Evolutionary conservation across 768 basidiomycete species (phyloP), one percentile per base, ranked within the genome.

Genomic region (Rhizopogon sp.): DNA sequence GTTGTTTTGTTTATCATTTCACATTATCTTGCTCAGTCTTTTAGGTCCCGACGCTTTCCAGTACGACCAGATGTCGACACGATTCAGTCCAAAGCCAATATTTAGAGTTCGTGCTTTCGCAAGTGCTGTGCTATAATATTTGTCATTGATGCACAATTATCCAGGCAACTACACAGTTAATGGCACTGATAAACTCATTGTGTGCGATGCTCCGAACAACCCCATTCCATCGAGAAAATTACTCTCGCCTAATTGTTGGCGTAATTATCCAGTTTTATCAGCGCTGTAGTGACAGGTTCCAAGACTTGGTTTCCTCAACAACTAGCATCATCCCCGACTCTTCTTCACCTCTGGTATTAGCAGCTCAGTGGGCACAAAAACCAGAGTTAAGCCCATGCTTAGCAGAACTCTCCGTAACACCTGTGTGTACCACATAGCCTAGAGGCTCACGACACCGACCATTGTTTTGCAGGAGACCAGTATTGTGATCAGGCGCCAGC

Each of bases 211-310:
- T 97, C 17, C 81, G 85, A 54, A 87, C 84, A 5, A 93, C 91
- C 16, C 94, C 95, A 0, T 98, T 98, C 72, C 96, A 98, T 65
- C 81, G 87, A 57, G 96, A 98, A 70, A 94, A 87, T 66, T 97
- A 98, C 67, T 87, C 92, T 16, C 83, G 93, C n/a, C 76, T 98
- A 31, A 95, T 98, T 55, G 81, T 98, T 33, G 87, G 89, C 14
- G 88, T 98, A 52, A 88, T 98, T 55, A 93, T 96, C 40, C 94
- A 97, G 68, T 97, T 96, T 66, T 97, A 98, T 63, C 93, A 97
- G 66, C 83, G 89, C 28, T 98, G 93, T 61, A 93, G 90, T 60
- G 88, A 93, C 63, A 80, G 85, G 39, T 97, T 92, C 67, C 88
- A 93, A 58, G 81, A 83, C 64, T 73, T 90, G 35, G 85, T 88